Evolutionary conservation across 73 alveolate genomes (phyloP), one percentile per base, ranked within the genome.

Genomic region (Blepharisma japonicum): DNA sequence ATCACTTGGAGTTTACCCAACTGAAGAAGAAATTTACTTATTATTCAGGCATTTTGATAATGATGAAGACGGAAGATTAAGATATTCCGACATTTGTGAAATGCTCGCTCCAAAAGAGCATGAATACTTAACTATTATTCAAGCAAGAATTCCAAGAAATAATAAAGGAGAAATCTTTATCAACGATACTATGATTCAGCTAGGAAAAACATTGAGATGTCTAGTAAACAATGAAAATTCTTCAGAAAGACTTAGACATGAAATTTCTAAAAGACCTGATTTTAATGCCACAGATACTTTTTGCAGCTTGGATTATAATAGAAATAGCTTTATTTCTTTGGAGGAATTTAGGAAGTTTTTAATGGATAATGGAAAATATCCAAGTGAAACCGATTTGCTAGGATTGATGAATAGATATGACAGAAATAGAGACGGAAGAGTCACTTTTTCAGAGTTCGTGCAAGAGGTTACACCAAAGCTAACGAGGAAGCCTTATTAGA

Each of bases 11-110:
- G 51, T 81, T 39, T 71, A 27, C 39, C 77, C 87, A 4, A 27
- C 81, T 7, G 48, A 70, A 77, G 87, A 81, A 71, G 83, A 81
- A n/a, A 67, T 53, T 11, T 20, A 82, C 21, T 71, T 81, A 9
- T 55, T 71, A 39, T 27, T 81, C 68, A 56, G 20, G 61, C 68
- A 79, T 61, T 81, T 51, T 45, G 81, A 68, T 45, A 39, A 6
- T 5, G 48, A 71, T 49, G 54, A 55, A 14, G 68, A 81, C 48
- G 68, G 79, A 8, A 81, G 70, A 39, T 53, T 81, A 5, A 72
- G 49, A 14, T 81, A 81, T 46, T 27, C 42, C 23, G 87, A 81
- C 11, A 45, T 81, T 78, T 68, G 87, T 51, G 68, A 81, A 6
- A 78, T 78, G 9, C 68, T 81, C 68, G 39, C 79, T 6, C 87